Evolutionary conservation across 305 asterid species (phyloP), one percentile per base, ranked within the genome.

Genomic region (Plantago coronopus): DNA sequence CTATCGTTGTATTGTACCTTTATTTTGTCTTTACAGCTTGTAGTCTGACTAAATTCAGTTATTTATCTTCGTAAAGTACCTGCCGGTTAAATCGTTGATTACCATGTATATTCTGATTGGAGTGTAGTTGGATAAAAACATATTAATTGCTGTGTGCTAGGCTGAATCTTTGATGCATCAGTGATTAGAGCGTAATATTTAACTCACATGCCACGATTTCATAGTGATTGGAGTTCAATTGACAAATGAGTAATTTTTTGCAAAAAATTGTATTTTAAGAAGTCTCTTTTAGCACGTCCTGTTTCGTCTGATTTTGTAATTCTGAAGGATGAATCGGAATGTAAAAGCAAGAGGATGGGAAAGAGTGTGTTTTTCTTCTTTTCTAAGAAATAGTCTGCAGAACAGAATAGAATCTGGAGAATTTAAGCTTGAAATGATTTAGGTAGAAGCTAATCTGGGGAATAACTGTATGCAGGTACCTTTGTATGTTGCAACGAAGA

Each of bases 401-500:
- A 38, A 25, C n/a, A 23, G 40, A 53, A 21, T 53, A n/a, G n/a
- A n/a, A n/a, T 53, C 16, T 20, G 13, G 15, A 11, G 23, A 21
- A 7, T 51, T 51, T 9, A 16, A 29, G 6, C 3, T 29, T 8
- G 13, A 29, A 18, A 5, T 54, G 17, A 17, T n/a, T 54, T 21
- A 1, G 12, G 34, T 31, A 0, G 60, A 31, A 13, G 20, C 2
- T 17, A 18, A 21, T 45, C 62, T 47, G 27, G 38, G 15, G 51
- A 11, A 20, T 34, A 38, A 42, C 57, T 54, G 16, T 68, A 34
- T 67, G 62, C 61, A 93, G 98, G 94, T 93, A 43, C 97, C 99
- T 2, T 69, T 93, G 58, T 93, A 89, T 14, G 97, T 93, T 47
- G 99, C 97, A 8, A 89, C 99, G 9, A 93, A 93, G 70, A 93